Base-by-base conservation (phyloP, 2,329 filamentous ascomycete genomes). In the Hymenoscyphus occultus region DNA sequence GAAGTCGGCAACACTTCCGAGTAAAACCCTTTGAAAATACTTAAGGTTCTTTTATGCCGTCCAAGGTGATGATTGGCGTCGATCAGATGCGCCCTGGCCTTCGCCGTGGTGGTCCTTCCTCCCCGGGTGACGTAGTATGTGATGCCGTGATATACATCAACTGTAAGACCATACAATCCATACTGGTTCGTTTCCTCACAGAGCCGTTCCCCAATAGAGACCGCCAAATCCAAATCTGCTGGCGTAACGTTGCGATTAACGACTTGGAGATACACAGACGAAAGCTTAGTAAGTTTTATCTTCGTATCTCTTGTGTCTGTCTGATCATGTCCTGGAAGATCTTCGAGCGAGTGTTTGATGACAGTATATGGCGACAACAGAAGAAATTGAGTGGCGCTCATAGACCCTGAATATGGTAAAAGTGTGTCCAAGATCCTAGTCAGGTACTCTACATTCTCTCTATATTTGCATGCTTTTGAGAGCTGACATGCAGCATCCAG, bases 251-350 rank as follows among this genome's bases (percentile, higher is more conserved):
- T 70, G 28, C 70, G 67, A 10, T 69, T 62, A 16, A 59, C 67
- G 45, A 73, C 72, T 14, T 69, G 62, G 7, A 75, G 66, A 60
- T 71, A 76, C 39, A 76, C 65, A 6, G 64, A 62, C 5, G 64
- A 63, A 4, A 70, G 72, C 58, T 71, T 72, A 35, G 54, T 56
- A 16, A 75, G 42, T 6, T 63, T 68, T 2, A 62, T 39, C 28
- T 51, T n/a, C n/a, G 63, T 35, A 13, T 42, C 19, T 16, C 40
- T 32, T 9, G 16, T 61, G 14, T 58, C 19, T 19, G 22, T 28
- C 14, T 45, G 2, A 2, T 65, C 56, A 28, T 59, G 22, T 5
- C 39, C n/a, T 5, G 35, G 42, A 22, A 54, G 22, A 10, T 59
- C 61, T 13, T 63, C 35, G 7, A 71, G 28, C 19, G 72, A 51